phyloP scores from a whole-genome alignment of 2,329 filamentous ascomycete species.

The Microdochium nivale region DNA sequence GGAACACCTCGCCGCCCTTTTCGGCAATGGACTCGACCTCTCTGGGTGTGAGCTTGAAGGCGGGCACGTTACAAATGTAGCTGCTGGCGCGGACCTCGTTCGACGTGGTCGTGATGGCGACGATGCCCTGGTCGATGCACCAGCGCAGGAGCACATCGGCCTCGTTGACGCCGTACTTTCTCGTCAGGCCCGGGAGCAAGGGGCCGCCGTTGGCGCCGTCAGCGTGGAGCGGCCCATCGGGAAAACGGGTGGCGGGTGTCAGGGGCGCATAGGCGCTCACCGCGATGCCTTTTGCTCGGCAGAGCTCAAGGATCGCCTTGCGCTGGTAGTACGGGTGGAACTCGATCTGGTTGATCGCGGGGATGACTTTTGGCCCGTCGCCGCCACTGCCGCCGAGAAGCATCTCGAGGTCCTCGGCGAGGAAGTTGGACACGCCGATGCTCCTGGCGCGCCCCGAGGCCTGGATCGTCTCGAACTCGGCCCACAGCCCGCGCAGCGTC shows the following conservation, averaged over 20 bases:
- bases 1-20: conserved; percentile 34
- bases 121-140: conserved; percentile 50
- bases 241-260: conserved; percentile 30
- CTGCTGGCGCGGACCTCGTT: conserved; percentile 48
- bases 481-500: conserved; percentile 51
- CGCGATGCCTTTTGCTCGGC: conserved; percentile 47
- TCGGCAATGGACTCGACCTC: conserved; percentile 50
- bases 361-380: conserved; percentile 49
- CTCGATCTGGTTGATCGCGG: conserved; percentile 75
- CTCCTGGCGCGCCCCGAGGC: conserved; percentile 55
- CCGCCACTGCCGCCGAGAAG: conserved; percentile 42
- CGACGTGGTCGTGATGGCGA: conserved; percentile 50
- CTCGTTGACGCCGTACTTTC: conserved; percentile 48
- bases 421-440: conserved; percentile 74
- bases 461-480: conserved; percentile 56
- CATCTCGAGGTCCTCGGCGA: conserved; percentile 44
- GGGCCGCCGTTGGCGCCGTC: no score
- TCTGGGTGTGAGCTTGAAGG: conserved; percentile 49
- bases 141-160: conserved; percentile 51
- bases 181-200: conserved; percentile 40
- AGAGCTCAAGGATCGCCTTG: conserved; percentile 47
- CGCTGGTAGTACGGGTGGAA: conserved; percentile 70
- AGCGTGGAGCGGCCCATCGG: conserved; percentile 37
- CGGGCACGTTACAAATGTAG: conserved; percentile 40
- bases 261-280: conserved; percentile 48